Conservation (phyloP, 495 filamentous ascomycete species). For the Lindgomyces ingoldianus region DNA sequence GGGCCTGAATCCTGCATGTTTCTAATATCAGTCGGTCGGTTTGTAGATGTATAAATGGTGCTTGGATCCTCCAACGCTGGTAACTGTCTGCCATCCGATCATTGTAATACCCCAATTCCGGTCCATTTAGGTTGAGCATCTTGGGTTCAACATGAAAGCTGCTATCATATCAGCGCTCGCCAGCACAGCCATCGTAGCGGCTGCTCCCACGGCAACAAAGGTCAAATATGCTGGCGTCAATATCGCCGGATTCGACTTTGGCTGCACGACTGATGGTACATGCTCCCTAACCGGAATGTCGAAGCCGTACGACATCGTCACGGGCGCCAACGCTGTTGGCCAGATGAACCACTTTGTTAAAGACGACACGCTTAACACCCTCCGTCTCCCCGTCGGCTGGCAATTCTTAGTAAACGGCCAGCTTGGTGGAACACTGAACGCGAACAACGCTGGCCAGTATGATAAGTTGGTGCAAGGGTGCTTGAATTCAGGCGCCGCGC, state of each 20-base stretch:
- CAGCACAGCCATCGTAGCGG: neutral
- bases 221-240: conserved; percentile 47
- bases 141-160: conserved; percentile 5
- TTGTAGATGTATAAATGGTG: no score
- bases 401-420: conserved; percentile 57
- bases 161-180: neutral
- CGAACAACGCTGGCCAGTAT: conserved; percentile 54
- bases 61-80: no score
- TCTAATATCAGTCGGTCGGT: no score
- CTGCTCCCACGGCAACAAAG: conserved; percentile 10
- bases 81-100: no score
- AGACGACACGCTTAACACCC: conserved; percentile 56
- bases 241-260: conserved; percentile 55
- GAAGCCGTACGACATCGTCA: conserved; percentile 40
- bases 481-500: conserved; percentile 52
- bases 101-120: no score
- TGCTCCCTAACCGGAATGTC: conserved; percentile 40
- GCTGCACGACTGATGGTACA: conserved; percentile 52
- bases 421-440: conserved; percentile 53
- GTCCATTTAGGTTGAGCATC: no score
- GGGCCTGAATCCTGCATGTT: no score
- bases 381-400: conserved; percentile 59
- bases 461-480: conserved; percentile 61
- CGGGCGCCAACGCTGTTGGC: conserved; percentile 38
- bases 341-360: conserved; percentile 62